Evolutionary conservation across 208 protist genomes (phyloP), one percentile per base, ranked within the genome.

Genomic region (Endotrypanum monterogeii): DNA sequence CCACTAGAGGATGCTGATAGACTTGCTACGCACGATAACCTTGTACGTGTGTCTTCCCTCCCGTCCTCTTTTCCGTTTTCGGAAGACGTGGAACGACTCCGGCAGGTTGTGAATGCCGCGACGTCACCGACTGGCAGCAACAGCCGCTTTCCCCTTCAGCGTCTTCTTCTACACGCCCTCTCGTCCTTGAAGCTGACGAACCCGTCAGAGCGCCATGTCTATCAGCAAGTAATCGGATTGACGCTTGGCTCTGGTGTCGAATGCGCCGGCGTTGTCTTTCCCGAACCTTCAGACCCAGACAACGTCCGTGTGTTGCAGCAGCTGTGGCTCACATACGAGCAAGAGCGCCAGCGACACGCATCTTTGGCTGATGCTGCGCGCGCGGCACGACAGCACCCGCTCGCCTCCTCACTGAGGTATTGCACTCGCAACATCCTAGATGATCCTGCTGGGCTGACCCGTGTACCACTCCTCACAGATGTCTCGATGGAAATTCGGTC

Each of bases 271-370:
- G 1, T 92, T 25, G 63, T 81, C 66, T 91, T 90, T 60, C 91
- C 91, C 1, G 85, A 95, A 67, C 82, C 86, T 3, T 39, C 71
- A 3, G 28, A 75, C 39, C 14, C 68, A 35, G 16, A 63, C 16
- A 95, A 87, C 55, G 56, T 78, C 20, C 72, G 77, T 23, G 83
- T 80, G 4, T 72, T 94, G 78, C 89, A 94, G 73, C 84, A 94
- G 28, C 46, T 82, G 9, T 82, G 73, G 71, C 68, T 72, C 16
- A 73, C 74, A 0, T 82, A 67, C n/a, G 70, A 80, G 71, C 70
- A 84, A 70, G 70, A 84, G 20, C 70, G 74, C 18, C 74, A 77
- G 66, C 74, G 71, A 23, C 70, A 65, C 7, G 44, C 71, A 2
- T 80, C 79, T 2, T 51, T 70, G 20, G 56, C 73, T 0, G 74